Conservation (phyloP, 345 rosid species). For the Populus davidiana region DNA sequence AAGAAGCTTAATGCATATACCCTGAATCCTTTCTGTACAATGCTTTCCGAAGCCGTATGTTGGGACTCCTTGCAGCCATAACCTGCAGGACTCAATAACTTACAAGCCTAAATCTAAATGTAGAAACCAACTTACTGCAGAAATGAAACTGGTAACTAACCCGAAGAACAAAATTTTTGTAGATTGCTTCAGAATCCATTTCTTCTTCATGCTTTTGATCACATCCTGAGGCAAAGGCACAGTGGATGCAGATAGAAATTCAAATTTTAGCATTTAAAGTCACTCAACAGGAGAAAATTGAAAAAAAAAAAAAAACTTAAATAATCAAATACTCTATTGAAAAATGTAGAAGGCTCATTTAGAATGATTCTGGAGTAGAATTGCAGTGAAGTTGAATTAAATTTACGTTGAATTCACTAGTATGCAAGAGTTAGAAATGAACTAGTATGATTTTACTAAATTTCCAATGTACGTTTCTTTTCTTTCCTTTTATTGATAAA, state of each 20-base stretch:
- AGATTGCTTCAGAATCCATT: conserved; percentile 78
- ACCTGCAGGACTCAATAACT: conserved; percentile 45
- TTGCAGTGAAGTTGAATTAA: not conserved
- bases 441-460: not conserved
- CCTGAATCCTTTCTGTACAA: conserved; percentile 46
- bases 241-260: not conserved
- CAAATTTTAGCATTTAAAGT: not conserved
- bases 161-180: conserved; percentile 81
- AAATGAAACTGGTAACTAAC: conserved; percentile 38
- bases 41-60: conserved; percentile 57
- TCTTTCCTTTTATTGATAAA: not conserved
- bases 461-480: not conserved
- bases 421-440: not conserved
- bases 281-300: not conserved
- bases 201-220: conserved; percentile 92
- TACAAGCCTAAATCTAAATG: conserved; percentile 2
- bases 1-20: conserved; percentile 25
- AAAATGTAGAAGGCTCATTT: not conserved
- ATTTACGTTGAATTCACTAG: not conserved
- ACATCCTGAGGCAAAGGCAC: conserved; percentile 51
- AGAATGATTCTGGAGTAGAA: not conserved
- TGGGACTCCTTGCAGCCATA: conserved; percentile 98
- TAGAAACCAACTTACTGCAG: not conserved
- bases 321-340: not conserved
- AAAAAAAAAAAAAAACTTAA: not conserved